Evolutionary conservation across 495 filamentous ascomycete species (phyloP), one percentile per base, ranked within the genome.

Genomic region (Letharia columbiana): DNA sequence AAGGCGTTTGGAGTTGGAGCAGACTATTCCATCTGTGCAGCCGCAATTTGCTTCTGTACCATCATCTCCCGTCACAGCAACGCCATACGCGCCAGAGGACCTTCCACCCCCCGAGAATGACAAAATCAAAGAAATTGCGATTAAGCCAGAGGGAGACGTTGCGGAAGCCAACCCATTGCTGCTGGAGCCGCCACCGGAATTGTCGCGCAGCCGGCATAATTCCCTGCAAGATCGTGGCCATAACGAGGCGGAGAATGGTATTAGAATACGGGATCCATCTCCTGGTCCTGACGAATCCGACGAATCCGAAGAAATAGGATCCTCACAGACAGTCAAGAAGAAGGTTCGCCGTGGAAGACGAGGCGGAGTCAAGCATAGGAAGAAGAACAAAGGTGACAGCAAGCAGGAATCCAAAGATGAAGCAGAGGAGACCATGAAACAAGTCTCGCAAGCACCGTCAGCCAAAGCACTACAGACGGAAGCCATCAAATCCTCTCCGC

Each of bases 291-390:
- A 81, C 15, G 75, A 80, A 17, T 75, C 80, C 17, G 74, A 75
- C 15, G 75, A 80, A 17, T 75, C 80, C 17, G 74, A 75, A 41
- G 75, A 73, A 49, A 74, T 78, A 61, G 63, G 59, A 57, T 64
- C 69, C 18, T 67, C 72, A n/a, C 75, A 79, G 23, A 81, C 82
- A 58, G 84, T 87, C 41, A 92, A 92, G 78, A 94, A 91, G 77
- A 94, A 91, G 73, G 81, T 82, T 3, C 89, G 88, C 59, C 84
- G 94, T 67, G 94, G 94, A 18, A 84, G 86, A 47, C 84, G 94
- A 57, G 94, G 92, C 49, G 92, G 93, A 17, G 82, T 84, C 57
- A 85, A 86, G 65, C 88, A 91, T 68, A 84, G 84, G 65, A 90
- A 91, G 67, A 78, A 57, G n/a, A 35, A 77, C 72, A 73, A 45